phyloP scores from a whole-genome alignment of 768 basidiomycete species.

The Leccinum pellstonianum region DNA sequence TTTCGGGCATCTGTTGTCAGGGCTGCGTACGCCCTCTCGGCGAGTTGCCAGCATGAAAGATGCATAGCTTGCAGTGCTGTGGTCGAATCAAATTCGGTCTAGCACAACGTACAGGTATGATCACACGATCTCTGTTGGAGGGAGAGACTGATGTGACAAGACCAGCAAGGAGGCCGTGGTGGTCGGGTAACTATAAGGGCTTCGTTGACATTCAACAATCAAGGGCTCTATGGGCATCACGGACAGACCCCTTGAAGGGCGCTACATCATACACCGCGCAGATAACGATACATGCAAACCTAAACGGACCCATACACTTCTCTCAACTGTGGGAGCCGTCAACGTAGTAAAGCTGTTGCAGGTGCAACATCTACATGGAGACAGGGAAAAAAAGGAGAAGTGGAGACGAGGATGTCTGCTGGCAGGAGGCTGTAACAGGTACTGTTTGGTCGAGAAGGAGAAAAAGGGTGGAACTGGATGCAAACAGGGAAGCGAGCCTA shows the following conservation, averaged over 20 bases:
- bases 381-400: neutral
- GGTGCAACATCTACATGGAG: conserved; percentile 10
- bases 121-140: neutral
- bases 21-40: neutral
- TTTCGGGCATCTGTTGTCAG: neutral
- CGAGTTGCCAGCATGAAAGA: neutral
- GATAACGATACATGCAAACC: conserved; percentile 7
- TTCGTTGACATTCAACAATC: neutral
- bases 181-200: conserved; percentile 1
- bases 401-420: conserved; percentile 5
- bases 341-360: neutral
- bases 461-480: neutral
- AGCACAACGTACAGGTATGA: neutral
- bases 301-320: conserved; percentile 3
- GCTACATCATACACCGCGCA: conserved; percentile 2
- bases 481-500: neutral
- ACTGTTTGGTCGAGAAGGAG: conserved; percentile 18
- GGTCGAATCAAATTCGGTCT: neutral
- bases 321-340: conserved; percentile 11
- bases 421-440: conserved; percentile 17
- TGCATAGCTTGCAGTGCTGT: neutral
- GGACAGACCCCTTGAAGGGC: neutral
- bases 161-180: neutral
- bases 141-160: neutral
- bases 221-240: conserved; percentile 5